phyloP scores from a whole-genome alignment of 73 alveolate genomes.

The Paramecium sonneborni region DNA sequence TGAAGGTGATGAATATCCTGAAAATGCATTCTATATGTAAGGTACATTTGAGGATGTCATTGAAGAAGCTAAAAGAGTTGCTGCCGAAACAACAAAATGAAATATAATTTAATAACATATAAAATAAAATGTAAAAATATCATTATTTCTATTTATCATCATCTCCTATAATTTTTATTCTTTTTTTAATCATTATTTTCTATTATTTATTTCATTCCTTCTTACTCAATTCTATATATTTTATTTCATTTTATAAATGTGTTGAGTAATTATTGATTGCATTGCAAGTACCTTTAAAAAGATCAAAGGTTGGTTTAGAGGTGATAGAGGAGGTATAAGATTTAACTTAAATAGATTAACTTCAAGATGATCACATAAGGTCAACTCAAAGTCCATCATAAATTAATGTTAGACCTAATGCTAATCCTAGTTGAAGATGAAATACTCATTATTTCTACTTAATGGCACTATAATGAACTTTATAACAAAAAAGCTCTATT shows the following conservation, averaged over 20 bases:
- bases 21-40: slow-evolving; percentile 95
- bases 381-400: no score
- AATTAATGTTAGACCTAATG: no score
- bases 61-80: slow-evolving; percentile 83
- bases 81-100: slow-evolving; percentile 75
- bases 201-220: no score
- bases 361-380: neutral
- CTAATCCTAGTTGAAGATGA: no score
- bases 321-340: neutral
- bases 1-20: slow-evolving; percentile 93
- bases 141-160: no score
- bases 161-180: no score
- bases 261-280: neutral
- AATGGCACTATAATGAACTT: no score
- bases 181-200: no score
- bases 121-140: neutral
- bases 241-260: no score
- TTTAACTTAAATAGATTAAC: neutral
- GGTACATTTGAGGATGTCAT: slow-evolving; percentile 90
- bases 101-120: neutral
- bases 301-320: neutral
- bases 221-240: no score
- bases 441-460: no score
- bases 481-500: no score
- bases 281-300: neutral